These are phyloP conservation scores for Rutstroemia sp. DNA, from an alignment of 2,329 filamentous ascomycete species.

Conservation along the genomic window DNA sequence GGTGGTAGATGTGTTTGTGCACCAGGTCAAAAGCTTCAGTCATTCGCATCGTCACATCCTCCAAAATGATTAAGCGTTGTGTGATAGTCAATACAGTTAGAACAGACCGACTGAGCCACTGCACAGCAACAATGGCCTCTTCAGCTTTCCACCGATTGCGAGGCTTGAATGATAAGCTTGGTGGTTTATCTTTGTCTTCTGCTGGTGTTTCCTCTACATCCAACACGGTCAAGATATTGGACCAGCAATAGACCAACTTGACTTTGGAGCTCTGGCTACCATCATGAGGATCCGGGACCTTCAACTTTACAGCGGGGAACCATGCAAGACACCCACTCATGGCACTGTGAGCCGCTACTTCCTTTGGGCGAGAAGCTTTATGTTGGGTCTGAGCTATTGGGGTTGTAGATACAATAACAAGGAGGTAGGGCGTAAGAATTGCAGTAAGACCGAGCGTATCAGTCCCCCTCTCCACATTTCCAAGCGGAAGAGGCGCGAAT, in stretches of 20 bases:
- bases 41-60: slow-evolving; percentile 81
- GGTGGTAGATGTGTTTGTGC: slow-evolving; percentile 86
- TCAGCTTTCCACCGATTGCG: slow-evolving; percentile 88
- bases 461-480: slow-evolving; percentile 86
- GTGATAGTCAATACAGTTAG: slow-evolving; percentile 88
- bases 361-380: slow-evolving; percentile 85
- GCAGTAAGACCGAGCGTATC: slow-evolving; percentile 87
- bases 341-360: slow-evolving; percentile 80
- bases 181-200: slow-evolving; percentile 68
- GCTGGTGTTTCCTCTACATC: slow-evolving; percentile 71
- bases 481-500: slow-evolving; percentile 82
- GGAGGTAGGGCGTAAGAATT: slow-evolving; percentile 87
- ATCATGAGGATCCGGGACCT: slow-evolving; percentile 60
- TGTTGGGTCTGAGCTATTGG: slow-evolving; percentile 94
- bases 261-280: slow-evolving; percentile 66
- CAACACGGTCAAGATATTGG: slow-evolving; percentile 88
- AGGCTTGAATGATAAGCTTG: slow-evolving; percentile 70
- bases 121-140: slow-evolving; percentile 90
- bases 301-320: slow-evolving; percentile 94
- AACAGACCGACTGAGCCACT: slow-evolving; percentile 94
- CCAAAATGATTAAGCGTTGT: slow-evolving; percentile 84
- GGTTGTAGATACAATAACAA: slow-evolving; percentile 96
- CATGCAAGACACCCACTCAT: slow-evolving; percentile 92
- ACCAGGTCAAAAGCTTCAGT: slow-evolving; percentile 92
- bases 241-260: slow-evolving; percentile 97